These are phyloP conservation scores for Lipomyces sp. DNA, from an alignment of 805 yeast genomes.

Conservation along the genomic window DNA sequence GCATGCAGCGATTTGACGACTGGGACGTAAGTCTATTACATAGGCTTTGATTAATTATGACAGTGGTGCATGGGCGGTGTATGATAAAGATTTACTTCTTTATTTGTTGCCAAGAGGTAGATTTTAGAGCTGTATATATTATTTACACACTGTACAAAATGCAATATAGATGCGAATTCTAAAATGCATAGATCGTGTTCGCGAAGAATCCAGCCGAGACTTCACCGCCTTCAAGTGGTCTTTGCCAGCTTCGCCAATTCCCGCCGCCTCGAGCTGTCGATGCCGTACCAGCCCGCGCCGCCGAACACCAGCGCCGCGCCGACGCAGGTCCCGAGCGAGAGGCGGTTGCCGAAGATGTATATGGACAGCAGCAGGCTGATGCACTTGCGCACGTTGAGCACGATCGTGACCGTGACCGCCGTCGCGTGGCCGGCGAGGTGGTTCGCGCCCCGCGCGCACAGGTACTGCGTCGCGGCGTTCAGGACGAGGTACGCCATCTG, in stretches of 20 bases:
- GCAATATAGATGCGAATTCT: no score
- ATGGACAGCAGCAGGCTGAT: conserved; percentile 57
- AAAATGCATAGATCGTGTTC: no score
- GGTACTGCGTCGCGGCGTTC: conserved; percentile 53
- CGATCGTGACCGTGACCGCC: conserved; percentile 63
- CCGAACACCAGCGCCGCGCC: conserved; percentile 54
- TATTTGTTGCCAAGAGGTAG: not conserved
- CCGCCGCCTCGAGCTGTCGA: conserved; percentile 23
- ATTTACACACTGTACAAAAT: not conserved
- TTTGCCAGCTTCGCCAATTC: conserved; percentile 13
- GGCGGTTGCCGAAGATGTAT: conserved; percentile 47
- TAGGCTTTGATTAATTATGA: conserved; percentile 9
- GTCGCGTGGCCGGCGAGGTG: conserved; percentile 53
- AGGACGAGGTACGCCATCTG: conserved; percentile 36
- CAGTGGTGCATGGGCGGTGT: not conserved
- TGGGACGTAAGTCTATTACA: conserved; percentile 38
- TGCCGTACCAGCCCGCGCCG: conserved; percentile 52
- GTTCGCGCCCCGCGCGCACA: conserved; percentile 69
- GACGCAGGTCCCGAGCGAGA: conserved; percentile 42
- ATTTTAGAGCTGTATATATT: not conserved
- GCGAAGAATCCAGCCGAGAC: no score
- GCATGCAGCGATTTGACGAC: conserved; percentile 27
- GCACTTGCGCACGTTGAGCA: conserved; percentile 60
- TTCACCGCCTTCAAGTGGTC: no score
- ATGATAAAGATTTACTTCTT: not conserved